Evolutionary conservation across 2,329 filamentous ascomycete species (phyloP).

Genomic region (Aureobasidium sp.): DNA sequence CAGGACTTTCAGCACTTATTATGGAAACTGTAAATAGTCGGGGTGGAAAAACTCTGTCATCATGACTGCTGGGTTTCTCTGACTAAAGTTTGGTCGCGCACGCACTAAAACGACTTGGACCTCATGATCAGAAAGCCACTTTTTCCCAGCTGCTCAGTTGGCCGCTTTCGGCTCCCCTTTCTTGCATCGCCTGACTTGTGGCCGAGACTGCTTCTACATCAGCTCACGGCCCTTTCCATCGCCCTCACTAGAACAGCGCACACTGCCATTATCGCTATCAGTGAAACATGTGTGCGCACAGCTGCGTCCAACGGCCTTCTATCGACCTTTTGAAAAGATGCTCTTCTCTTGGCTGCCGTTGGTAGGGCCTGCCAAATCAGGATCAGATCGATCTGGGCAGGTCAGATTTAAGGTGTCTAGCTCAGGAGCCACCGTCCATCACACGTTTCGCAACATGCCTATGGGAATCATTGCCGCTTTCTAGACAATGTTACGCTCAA

Average conservation of each 20-base stretch:
- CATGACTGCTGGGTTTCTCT: not conserved
- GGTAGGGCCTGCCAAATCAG: not conserved
- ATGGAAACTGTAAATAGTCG: slow-evolving; percentile 8
- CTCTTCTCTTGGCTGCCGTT: not conserved
- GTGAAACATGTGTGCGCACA: not conserved
- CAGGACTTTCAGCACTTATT: slow-evolving; percentile 1
- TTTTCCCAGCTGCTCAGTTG: not conserved
- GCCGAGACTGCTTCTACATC: not conserved
- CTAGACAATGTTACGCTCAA: not conserved
- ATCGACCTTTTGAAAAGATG: not conserved
- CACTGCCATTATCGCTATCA: not conserved
- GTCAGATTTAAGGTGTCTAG: slow-evolving; percentile 5
- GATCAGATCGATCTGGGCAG: slow-evolving; percentile 14
- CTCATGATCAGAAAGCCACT: slow-evolving; percentile 11
- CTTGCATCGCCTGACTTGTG: not conserved
- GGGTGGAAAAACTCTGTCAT: slow-evolving; percentile 5
- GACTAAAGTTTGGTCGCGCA: not conserved
- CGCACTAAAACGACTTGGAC: slow-evolving; percentile 2
- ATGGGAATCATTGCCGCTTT: slow-evolving; percentile 4
- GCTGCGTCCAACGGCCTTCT: slow-evolving; percentile 7
- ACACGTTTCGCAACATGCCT: not conserved
- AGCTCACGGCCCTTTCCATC: not conserved
- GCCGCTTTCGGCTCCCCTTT: not conserved
- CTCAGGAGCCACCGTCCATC: slow-evolving; percentile 7
- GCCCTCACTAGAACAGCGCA: not conserved